A percentile compares a stretch with the other conserved stretches of the same genome.
Evolutionary conservation across 139 green algal species (phyloP).

Genomic region (Coccomyxa sp.): DNA sequence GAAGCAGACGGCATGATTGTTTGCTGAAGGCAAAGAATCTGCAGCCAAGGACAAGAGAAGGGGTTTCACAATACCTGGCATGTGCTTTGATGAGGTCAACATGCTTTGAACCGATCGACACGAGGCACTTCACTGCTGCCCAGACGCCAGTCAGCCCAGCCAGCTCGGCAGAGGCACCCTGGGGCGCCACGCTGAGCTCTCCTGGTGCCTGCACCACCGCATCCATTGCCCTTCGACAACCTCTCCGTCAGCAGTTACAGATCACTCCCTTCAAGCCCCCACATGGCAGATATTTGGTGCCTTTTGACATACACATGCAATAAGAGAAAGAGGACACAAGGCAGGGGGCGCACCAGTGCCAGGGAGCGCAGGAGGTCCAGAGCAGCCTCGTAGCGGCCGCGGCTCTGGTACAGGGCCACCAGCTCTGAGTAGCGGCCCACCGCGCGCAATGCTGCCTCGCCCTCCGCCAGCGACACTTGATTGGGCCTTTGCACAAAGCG

Average conservation of each 20-base stretch:
- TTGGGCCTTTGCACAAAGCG: constrained; percentile 67
- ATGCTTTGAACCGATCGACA: constrained; percentile 23
- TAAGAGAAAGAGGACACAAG: too few relatives aligned
- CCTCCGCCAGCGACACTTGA: constrained; percentile 57
- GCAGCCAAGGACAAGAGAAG: neutral
- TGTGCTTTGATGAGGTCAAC: constrained; percentile 40
- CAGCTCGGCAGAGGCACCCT: constrained; percentile 54
- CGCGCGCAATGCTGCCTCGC: constrained; percentile 28
- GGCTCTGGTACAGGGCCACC: constrained; percentile 63
- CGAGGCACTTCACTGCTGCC: constrained; percentile 75
- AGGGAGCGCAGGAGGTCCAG: constrained; percentile 66
- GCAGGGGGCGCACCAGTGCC: constrained; percentile 28
- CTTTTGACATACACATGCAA: too few relatives aligned
- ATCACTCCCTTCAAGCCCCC: too few relatives aligned
- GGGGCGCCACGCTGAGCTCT: neutral
- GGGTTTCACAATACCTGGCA: constrained; percentile 18
- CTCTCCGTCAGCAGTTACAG: too few relatives aligned
- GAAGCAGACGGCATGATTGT: too few relatives aligned
- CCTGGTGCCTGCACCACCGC: neutral
- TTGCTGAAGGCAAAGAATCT: too few relatives aligned
- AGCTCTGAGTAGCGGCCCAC: constrained; percentile 75
- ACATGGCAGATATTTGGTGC: neutral
- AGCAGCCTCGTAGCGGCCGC: constrained; percentile 39
- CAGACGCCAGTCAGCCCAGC: constrained; percentile 76
- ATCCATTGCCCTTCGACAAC: neutral